Evolutionary conservation across 176 grass and related monocot species (phyloP).

Genomic region (Cymbopogon citratus): DNA sequence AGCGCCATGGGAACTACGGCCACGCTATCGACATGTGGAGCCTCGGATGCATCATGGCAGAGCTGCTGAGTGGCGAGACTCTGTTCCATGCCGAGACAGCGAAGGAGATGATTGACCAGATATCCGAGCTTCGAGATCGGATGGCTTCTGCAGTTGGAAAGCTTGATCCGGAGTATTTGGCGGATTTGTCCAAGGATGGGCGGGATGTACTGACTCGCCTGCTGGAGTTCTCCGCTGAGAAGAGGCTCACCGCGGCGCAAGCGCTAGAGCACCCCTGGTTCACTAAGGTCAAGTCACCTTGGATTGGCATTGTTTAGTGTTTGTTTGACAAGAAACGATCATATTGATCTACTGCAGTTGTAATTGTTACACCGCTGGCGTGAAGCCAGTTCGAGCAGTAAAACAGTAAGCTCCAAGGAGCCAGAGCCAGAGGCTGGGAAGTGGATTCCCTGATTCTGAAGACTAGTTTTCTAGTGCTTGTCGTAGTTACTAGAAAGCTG

Average conservation of each 20-base stretch:
- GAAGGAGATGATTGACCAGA: neutral
- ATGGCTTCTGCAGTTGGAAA: neutral
- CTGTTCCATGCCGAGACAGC: neutral
- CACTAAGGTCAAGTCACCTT: neutral
- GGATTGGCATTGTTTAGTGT: too few relatives aligned
- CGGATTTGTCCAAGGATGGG: neutral
- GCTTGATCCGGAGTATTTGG: neutral
- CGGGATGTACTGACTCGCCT: neutral
- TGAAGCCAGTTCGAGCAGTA: too few relatives aligned
- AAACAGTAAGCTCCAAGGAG: too few relatives aligned
- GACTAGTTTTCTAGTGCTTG: too few relatives aligned
- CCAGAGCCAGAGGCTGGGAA: too few relatives aligned
- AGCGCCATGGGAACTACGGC: neutral
- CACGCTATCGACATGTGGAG: neutral
- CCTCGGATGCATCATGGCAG: neutral
- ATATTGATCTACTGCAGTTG: too few relatives aligned
- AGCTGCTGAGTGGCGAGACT: neutral
- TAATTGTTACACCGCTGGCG: too few relatives aligned
- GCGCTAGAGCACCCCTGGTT: neutral
- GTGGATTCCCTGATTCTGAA: too few relatives aligned
- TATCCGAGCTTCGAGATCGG: neutral
- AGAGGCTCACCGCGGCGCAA: neutral
- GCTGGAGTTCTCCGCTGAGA: neutral
- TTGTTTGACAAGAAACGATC: too few relatives aligned
- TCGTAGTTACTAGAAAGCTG: too few relatives aligned